Percentiles rank a stretch among this genome's conserved stretches.
Evolutionary conservation across 2,329 filamentous ascomycete genomes (phyloP).

Genomic region (Gyromitra esculenta): DNA sequence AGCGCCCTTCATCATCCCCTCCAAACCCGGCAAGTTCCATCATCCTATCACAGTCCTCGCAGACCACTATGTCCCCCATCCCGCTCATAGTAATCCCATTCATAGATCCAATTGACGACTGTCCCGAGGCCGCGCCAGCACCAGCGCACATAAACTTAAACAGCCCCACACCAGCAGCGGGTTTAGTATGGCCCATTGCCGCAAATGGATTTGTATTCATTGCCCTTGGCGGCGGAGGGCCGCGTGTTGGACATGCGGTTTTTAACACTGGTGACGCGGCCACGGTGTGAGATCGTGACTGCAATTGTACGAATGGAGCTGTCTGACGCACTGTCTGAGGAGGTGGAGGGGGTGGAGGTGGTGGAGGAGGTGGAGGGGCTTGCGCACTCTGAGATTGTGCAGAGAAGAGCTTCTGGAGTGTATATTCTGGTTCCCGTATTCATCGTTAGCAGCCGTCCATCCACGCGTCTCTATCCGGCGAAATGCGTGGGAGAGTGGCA

Average conservation of each 20-base stretch:
- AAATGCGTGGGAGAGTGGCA: neutral
- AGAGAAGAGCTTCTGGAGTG: conserved; percentile 56
- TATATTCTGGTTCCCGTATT: conserved; percentile 54
- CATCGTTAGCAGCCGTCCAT: conserved; percentile 15
- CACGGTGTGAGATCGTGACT: conserved; percentile 12
- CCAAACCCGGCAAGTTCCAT: conserved; percentile 38
- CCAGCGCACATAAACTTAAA: conserved; percentile 36
- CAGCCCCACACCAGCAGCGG: conserved; percentile 25
- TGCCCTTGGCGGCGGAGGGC: conserved; percentile 21
- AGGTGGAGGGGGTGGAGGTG: neutral
- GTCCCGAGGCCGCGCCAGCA: conserved; percentile 22
- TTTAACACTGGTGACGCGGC: conserved; percentile 35
- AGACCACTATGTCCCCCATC: conserved; percentile 22
- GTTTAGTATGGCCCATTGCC: conserved; percentile 47
- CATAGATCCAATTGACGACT: neutral
- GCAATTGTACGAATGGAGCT: conserved; percentile 26
- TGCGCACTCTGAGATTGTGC: conserved; percentile 51
- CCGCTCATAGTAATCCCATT: conserved; percentile 8
- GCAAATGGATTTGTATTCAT: conserved; percentile 36
- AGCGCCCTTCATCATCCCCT: conserved; percentile 44
- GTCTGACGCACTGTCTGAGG: conserved; percentile 15
- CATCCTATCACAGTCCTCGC: conserved; percentile 53
- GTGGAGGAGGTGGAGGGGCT: conserved; percentile 1
- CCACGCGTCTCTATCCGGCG: conserved; percentile 11
- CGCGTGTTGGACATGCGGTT: conserved; percentile 21